Base-by-base conservation (phyloP, 768 basidiomycete species). In the Tulasnella sp. region DNA sequence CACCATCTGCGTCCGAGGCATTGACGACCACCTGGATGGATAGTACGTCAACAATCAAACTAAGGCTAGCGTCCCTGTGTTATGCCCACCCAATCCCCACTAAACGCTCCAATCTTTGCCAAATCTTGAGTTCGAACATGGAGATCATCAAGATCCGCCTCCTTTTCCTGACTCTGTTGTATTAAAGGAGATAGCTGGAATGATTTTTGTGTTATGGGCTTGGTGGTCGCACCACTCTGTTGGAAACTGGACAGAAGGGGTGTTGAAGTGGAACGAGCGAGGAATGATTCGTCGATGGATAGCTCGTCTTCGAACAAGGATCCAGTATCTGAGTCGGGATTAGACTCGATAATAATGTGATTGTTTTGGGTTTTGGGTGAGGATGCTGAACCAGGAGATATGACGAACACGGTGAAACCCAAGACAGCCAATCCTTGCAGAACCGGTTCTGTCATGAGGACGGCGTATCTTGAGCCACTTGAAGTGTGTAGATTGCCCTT, bases 31-130 rank as follows among this genome's bases (percentile, higher is more conserved):
- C 81, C 86, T 87, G 61, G 13, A 61, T 21, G 19, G 10, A 30
- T 24, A n/a, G 23, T 23, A 23, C 45, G 58, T 67, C 48, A 64
- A 51, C 63, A 10, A 60, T 17, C 51, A 60, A 30, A 13, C 21
- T 63, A 30, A 7, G 5, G 34, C 15, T 38, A 38, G 34, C 34
- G 7, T 5, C 15, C 5, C 7, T 7, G 34, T 15, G 34, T 15
- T 15, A 21, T 26, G 64, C 76, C 47, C 69, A 86, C 89, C 90
- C 89, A 92, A 67, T 90, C 88, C 30, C 84, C 84, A 63, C 80
- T 78, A 51, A 88, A 74, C 4, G 84, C 68, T 13, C 89, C 88
- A 43, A 87, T 71, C 54, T 74, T 78, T 41, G 79, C 77, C 15
- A 92, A 73, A 60, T 86, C 82, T n/a, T 74, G 66, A 1, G 85